Conservation (phyloP, 805 yeast species). For the Saccharomyces paradoxus region DNA sequence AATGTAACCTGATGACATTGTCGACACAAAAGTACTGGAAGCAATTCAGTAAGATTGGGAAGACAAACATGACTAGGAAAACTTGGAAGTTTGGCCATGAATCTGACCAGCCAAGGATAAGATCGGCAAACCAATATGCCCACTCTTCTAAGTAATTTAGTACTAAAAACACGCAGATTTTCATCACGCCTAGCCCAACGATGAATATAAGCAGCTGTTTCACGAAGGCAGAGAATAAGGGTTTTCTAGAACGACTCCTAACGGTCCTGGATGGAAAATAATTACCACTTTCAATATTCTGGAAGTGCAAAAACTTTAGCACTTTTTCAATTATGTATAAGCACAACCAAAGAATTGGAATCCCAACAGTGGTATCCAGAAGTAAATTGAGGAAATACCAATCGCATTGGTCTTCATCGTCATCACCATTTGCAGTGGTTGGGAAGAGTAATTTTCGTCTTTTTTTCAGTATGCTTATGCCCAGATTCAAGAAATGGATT, state of each 20-base stretch:
- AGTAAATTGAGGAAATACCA: slow-evolving; percentile 88
- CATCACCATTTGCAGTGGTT: slow-evolving; percentile 22
- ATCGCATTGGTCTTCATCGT: slow-evolving; percentile 69
- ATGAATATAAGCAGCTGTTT: slow-evolving; percentile 70
- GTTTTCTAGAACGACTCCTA: slow-evolving; percentile 62
- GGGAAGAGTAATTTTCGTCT: slow-evolving; percentile 20
- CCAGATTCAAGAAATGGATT: slow-evolving; percentile 69
- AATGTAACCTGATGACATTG: slow-evolving; percentile 57
- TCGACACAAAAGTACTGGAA: slow-evolving; percentile 68
- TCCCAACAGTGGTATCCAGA: slow-evolving; percentile 90
- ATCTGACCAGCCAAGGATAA: slow-evolving; percentile 76
- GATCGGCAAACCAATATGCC: slow-evolving; percentile 68
- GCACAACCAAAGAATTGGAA: slow-evolving; percentile 61
- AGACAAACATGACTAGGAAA: slow-evolving; percentile 75
- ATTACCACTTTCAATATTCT: slow-evolving; percentile 42
- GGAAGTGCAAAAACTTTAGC: slow-evolving; percentile 24
- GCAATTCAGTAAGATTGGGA: slow-evolving; percentile 66
- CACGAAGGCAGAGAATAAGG: slow-evolving; percentile 51
- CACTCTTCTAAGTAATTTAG: slow-evolving; percentile 56
- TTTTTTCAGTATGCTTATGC: slow-evolving; percentile 52
- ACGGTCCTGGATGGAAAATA: slow-evolving; percentile 17
- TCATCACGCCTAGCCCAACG: slow-evolving; percentile 54
- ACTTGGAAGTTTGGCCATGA: slow-evolving; percentile 76
- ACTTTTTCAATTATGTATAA: slow-evolving; percentile 45
- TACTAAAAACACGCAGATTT: slow-evolving; percentile 48